Base-by-base conservation (phyloP, 2,329 filamentous ascomycete genomes). In the Xylaria sp. region DNA sequence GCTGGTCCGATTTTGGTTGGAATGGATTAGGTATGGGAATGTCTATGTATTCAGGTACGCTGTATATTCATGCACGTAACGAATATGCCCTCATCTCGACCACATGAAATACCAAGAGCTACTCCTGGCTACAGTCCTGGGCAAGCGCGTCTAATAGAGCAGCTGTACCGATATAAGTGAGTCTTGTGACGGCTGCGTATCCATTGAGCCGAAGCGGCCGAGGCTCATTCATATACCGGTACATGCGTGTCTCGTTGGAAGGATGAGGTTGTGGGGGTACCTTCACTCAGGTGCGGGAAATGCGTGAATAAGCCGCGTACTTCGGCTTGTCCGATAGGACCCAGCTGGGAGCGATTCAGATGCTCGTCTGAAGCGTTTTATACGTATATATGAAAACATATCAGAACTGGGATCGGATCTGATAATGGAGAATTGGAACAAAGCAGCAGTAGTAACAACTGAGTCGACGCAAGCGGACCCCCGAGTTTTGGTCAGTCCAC, bases 171-270 rank as follows among this genome's bases (percentile, higher is more conserved):
- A 16, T 19, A 7, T 8, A 4, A 39, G 18, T 40, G 19, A 40
- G 17, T 24, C 50, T 56, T 44, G 37, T 53, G 56, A 38, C 7
- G 21, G 26, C 22, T 19, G 37, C 29, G 43, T 20, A 16, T 60
- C 59, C 56, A 50, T 60, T 62, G 20, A 53, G 39, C 59, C 59
- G 59, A 52, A 34, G 50, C 29, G 54, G 38, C 56, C 44, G 51
- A 54, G 58, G 57, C 47, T 42, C 2, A 21, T 26, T 45, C 22
- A 44, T 18, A 34, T 44, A 18, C 9, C 18, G 29, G 21, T 34
- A 29, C 5, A 7, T 29, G 24, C 2, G 7, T 41, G 16, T 7
- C 18, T 41, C 6, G 11, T 41, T 13, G 6, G 18, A n/a, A n/a
- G n/a, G n/a, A n/a, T n/a, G n/a, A n/a, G n/a, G n/a, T n/a, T n/a